Conservation (phyloP, 169 alveolate species). For the Plasmodium vivax region DNA sequence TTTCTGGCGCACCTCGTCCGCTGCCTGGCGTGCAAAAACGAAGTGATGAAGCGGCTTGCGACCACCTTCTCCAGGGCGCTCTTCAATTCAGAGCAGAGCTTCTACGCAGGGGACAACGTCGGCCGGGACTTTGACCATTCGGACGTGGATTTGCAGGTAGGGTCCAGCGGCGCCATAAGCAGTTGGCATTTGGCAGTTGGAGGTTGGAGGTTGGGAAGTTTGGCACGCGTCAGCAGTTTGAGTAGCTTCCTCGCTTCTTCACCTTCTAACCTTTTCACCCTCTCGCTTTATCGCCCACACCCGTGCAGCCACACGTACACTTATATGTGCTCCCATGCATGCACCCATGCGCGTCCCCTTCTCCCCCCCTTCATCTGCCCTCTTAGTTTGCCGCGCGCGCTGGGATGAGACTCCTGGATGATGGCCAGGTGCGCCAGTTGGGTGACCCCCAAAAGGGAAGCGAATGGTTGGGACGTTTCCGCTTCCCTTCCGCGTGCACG, state of each 20-base stretch:
- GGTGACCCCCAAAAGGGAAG: not conserved
- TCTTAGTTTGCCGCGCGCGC: conserved; percentile 9
- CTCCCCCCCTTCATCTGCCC: not conserved
- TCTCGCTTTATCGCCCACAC: not conserved
- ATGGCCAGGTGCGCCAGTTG: not conserved
- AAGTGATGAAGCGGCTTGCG: not conserved
- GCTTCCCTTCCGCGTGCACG: not conserved
- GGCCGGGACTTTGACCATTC: conserved; percentile 34
- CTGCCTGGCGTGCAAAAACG: conserved; percentile 20
- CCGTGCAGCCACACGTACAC: not conserved
- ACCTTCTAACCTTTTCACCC: too few relatives aligned
- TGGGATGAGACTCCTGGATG: conserved; percentile 10
- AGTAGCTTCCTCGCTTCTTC: too few relatives aligned
- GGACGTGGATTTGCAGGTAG: conserved; percentile 35
- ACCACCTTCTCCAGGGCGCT: conserved; percentile 1
- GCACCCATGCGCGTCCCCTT: not conserved
- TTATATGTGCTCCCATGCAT: not conserved
- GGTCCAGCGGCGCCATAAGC: not conserved
- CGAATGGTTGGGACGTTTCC: not conserved
- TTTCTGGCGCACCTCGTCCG: not conserved
- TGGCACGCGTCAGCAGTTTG: too few relatives aligned
- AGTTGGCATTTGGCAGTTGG: too few relatives aligned
- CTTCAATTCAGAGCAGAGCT: conserved; percentile 6
- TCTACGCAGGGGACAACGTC: conserved; percentile 41
- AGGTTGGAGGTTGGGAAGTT: too few relatives aligned